A percentile compares a stretch with the other conserved stretches of the same genome.
Evolutionary conservation across 139 green algal species (phyloP).

Genomic region (Tetradesmus lagerheimii): DNA sequence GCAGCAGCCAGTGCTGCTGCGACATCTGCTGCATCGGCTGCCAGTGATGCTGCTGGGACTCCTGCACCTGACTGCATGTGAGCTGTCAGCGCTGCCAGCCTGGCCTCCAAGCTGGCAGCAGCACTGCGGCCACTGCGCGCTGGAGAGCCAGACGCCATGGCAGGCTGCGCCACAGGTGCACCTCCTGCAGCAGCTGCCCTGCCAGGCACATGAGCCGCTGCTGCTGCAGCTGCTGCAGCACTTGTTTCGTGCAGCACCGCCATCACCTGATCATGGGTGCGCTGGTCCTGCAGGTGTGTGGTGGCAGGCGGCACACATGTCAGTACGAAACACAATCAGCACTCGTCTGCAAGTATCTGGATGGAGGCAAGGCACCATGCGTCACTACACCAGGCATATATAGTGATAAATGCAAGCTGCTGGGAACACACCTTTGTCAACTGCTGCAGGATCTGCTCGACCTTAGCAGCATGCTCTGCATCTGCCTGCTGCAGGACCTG

Average conservation of each 20-base stretch:
- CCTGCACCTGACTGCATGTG: background rate
- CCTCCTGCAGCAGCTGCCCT: background rate
- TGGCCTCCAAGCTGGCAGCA: background rate
- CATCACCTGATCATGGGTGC: constrained; percentile 4
- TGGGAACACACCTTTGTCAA: background rate
- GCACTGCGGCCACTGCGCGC: background rate
- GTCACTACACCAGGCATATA: too few species aligned
- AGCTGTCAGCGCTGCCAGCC: background rate
- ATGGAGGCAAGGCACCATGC: too few species aligned
- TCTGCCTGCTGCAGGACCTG: background rate
- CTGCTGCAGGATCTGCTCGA: constrained; percentile 21
- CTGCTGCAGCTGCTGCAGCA: background rate
- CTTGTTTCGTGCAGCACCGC: background rate
- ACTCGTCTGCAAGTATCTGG: too few species aligned
- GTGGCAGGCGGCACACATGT: background rate
- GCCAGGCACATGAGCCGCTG: background rate
- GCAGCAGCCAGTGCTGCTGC: background rate
- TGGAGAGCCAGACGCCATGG: background rate
- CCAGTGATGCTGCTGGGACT: background rate
- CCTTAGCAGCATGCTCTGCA: background rate
- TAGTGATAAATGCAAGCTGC: too few species aligned
- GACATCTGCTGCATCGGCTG: background rate
- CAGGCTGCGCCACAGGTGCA: background rate
- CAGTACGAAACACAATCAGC: too few species aligned
- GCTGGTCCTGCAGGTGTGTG: background rate